Evolutionary conservation across 192 early-diverging fungal species (phyloP).

Genomic region (Podochytrium sp.): DNA sequence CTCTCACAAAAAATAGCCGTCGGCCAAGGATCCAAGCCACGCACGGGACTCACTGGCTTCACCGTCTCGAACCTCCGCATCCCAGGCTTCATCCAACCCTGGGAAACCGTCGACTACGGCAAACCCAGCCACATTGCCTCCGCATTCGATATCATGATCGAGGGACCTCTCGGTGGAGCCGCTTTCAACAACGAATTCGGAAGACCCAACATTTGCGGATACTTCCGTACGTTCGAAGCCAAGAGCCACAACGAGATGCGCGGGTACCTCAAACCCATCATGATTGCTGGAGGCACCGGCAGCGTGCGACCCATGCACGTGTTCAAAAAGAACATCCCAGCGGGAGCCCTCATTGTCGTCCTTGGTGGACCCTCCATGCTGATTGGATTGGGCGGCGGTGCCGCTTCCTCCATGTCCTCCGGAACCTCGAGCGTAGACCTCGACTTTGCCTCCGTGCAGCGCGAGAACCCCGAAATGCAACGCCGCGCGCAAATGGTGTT

Average conservation of each 20-base stretch:
- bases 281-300: slow-evolving; percentile 98
- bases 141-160: slow-evolving; percentile 95
- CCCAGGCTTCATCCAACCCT: slow-evolving; percentile 87
- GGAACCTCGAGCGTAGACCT: slow-evolving; percentile 86
- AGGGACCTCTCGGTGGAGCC: slow-evolving; percentile 96
- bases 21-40: slow-evolving; percentile 93
- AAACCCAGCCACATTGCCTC: slow-evolving; percentile 90
- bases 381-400: slow-evolving; percentile 98
- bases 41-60: slow-evolving; percentile 94
- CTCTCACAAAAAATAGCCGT: slow-evolving; percentile 78
- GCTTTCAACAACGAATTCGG: slow-evolving; percentile 99
- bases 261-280: slow-evolving; percentile 99
- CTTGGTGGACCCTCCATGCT: slow-evolving; percentile 97
- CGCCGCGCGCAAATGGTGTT: slow-evolving; percentile 96
- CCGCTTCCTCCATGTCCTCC: slow-evolving; percentile 92
- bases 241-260: slow-evolving; percentile 71
- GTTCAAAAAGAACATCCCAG: slow-evolving; percentile 81
- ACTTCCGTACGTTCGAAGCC: slow-evolving; percentile 88
- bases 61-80: slow-evolving; percentile 94
- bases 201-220: slow-evolving; percentile 90
- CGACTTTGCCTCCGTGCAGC: slow-evolving; percentile 98
- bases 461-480: slow-evolving; percentile 99
- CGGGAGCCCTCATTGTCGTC: slow-evolving; percentile 81
- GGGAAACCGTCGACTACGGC: slow-evolving; percentile 83
- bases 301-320: slow-evolving; percentile 89